Percentiles rank a stretch among this genome's conserved stretches.
phyloP scores from a whole-genome alignment of 75 land plant species.

The Picea sitchensis region DNA sequence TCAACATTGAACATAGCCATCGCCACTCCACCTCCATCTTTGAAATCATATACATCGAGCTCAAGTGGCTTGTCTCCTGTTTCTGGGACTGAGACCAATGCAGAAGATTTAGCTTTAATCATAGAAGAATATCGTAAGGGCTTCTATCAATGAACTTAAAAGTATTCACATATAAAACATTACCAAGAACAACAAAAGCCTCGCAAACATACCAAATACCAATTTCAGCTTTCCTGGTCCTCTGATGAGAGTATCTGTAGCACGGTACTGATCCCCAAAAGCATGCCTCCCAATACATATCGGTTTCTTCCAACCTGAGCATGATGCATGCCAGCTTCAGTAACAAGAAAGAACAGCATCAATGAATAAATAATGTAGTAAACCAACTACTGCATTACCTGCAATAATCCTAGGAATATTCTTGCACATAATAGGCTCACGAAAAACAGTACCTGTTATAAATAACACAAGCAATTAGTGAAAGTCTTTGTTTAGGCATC shows the following conservation, averaged over 20 bases:
- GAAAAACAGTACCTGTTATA: conserved; percentile 71
- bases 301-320: conserved; percentile 82
- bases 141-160: neutral
- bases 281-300: conserved; percentile 95
- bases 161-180: neutral
- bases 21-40: conserved; percentile 70
- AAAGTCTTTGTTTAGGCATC: neutral
- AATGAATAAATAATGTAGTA: neutral
- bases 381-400: conserved; percentile 25
- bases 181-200: neutral
- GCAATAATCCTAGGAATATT: conserved; percentile 72
- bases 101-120: neutral
- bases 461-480: conserved; percentile 1
- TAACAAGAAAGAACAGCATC: neutral
- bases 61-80: conserved; percentile 43
- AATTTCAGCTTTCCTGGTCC: conserved; percentile 86
- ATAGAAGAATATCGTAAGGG: neutral
- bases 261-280: conserved; percentile 91
- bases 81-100: conserved; percentile 35
- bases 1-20: conserved; percentile 87
- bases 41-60: conserved; percentile 70
- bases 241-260: conserved; percentile 60
- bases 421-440: conserved; percentile 71
- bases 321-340: neutral
- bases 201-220: conserved; percentile 63